Percentiles rank a stretch among this genome's conserved stretches.
These are phyloP conservation scores for Umbelopsis sp. DNA, from an alignment of 371 early-diverging fungal species.

Conservation along the genomic window DNA sequence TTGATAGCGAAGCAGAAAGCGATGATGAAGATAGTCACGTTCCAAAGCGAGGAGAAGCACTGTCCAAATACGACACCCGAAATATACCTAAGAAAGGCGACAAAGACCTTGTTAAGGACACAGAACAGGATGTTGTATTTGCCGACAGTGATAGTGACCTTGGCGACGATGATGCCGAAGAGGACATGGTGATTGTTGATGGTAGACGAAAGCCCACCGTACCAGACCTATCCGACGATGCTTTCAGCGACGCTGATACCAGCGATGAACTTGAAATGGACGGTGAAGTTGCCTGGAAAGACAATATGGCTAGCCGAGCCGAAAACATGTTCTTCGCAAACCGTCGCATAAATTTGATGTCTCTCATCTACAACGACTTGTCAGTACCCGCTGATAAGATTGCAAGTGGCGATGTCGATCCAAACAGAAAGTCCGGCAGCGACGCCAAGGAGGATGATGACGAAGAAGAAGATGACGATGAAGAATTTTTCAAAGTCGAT, in stretches of 20 bases:
- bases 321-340: slow-evolving; percentile 59
- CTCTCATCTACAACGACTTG: slow-evolving; percentile 76
- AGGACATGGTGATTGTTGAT: slow-evolving; percentile 48
- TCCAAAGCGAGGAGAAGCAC: slow-evolving; percentile 48
- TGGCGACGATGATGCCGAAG: slow-evolving; percentile 53
- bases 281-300: slow-evolving; percentile 77
- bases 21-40: slow-evolving; percentile 46
- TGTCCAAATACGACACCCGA: slow-evolving; percentile 52
- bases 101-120: slow-evolving; percentile 46
- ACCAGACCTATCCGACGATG: slow-evolving; percentile 42
- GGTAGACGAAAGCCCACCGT: slow-evolving; percentile 31
- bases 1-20: slow-evolving; percentile 44
- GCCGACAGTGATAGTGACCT: slow-evolving; percentile 78
- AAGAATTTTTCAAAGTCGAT: slow-evolving; percentile 71
- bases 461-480: slow-evolving; percentile 49
- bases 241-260: slow-evolving; percentile 37
- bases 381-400: slow-evolving; percentile 63
- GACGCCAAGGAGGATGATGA: slow-evolving; percentile 34
- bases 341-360: slow-evolving; percentile 82
- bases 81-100: slow-evolving; percentile 54
- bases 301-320: slow-evolving; percentile 72
- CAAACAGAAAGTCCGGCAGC: slow-evolving; percentile 30
- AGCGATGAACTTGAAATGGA: slow-evolving; percentile 39
- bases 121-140: slow-evolving; percentile 61
- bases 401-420: slow-evolving; percentile 36